Base-by-base conservation (phyloP, 768 basidiomycete genomes). In the Phallus indusiatus region DNA sequence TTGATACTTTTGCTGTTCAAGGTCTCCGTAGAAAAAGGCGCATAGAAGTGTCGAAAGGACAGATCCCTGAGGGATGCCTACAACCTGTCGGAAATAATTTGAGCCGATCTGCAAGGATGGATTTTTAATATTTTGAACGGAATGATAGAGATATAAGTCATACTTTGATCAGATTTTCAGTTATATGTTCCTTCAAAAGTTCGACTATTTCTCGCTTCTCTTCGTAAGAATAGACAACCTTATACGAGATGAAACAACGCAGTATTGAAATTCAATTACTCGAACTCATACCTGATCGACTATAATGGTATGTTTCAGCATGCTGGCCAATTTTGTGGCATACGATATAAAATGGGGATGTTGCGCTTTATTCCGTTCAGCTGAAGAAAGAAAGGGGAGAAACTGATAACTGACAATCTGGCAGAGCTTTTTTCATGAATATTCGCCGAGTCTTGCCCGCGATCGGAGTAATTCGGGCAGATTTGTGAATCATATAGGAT, bases 1-100 rank as follows among this genome's bases (percentile, higher is more conserved):
- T 5, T 62, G 57, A 9, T 88, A 84, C 42, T 72, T 69, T 28
- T 76, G 73, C 47, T 81, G 76, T 70, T 98, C 96, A 61, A 99
- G 76, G 66, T 95, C 86, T 6, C 92, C 94, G 64, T 97, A 99
- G 69, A 91, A 96, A 71, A 94, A 90, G 1, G 89, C 88, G 69
- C 96, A 99, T 1, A 99, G 73, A n/a, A 98, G 67, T 0, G 88
- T 81, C 7, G 94, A 96, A n/a, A 98, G 73, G n/a, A 94, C 83
- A 1, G 94, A 97, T 20, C 96, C 96, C 70, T 99, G 96, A 0
- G 96, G 95, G 21, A 99, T 99, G 1, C 96, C 96, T 28, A 90
- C 81, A n/a, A 79, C 81, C 70, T 99, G 96, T 12, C 87, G 83
- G 68, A 87, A 95, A 67, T 86, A 91, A 47, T 80, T 71, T n/a